A percentile compares a stretch with the other conserved stretches of the same genome.
These are phyloP conservation scores for Pleurotus tuber-regium DNA, from an alignment of 768 basidiomycete species.

Conservation along the genomic window DNA sequence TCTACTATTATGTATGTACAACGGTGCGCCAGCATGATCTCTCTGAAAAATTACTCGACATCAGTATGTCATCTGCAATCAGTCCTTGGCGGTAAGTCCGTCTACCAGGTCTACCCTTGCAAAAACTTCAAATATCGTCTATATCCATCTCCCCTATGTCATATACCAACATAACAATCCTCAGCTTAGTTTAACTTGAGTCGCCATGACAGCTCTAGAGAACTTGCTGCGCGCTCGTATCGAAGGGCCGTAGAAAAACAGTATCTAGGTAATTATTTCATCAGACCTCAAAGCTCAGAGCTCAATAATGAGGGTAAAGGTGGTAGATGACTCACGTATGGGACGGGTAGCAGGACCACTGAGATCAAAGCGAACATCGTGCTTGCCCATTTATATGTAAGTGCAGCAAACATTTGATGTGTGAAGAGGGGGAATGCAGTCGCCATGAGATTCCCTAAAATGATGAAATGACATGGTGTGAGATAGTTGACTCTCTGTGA, in stretches of 20 bases:
- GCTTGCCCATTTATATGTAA: constrained; percentile 61
- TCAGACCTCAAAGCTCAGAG: background rate
- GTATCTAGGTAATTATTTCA: constrained; percentile 22
- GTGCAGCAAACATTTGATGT: constrained; percentile 49
- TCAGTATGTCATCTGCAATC: no score
- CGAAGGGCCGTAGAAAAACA: constrained; percentile 41
- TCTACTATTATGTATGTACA: no score
- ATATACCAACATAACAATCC: no score
- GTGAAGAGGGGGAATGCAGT: constrained; percentile 64
- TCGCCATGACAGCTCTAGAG: constrained; percentile 29
- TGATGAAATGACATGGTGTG: background rate
- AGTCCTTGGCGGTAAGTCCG: no score
- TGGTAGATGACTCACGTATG: constrained; percentile 43
- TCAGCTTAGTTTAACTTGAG: no score
- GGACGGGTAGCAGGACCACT: constrained; percentile 55
- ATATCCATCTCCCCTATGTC: no score
- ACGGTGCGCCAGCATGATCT: no score
- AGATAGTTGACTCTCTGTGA: no score
- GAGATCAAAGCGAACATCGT: constrained; percentile 56
- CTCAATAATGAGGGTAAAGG: background rate
- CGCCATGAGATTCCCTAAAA: constrained; percentile 46
- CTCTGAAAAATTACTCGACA: no score
- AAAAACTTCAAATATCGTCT: no score
- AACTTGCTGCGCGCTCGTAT: constrained; percentile 41
- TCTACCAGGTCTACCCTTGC: no score